Evolutionary conservation across 2,329 filamentous ascomycete genomes (phyloP), one percentile per base, ranked within the genome.

Genomic region (Didymella exigua): DNA sequence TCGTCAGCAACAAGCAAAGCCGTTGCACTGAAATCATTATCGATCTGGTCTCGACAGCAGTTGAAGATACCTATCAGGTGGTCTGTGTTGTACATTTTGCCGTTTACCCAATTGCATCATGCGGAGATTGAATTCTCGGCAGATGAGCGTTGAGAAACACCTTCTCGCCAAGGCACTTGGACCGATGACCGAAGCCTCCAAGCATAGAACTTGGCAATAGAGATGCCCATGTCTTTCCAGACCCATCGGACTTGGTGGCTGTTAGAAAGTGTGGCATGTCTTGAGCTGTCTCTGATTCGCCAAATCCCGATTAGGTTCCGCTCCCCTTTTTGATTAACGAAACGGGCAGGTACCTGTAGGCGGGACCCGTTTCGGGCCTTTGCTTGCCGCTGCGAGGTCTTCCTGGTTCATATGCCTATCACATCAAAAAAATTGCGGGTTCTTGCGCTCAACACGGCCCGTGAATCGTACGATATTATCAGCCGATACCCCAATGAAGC

Each of bases 291-390:
- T 26, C 46, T 55, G 52, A 55, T 55, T 55, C 46, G 52, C 18
- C 41, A 31, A 19, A 46, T 26, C 19, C 19, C 16, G n/a, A 26
- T 47, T 14, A 43, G 46, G 41, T 46, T 19, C 52, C 34, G 29
- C 21, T 50, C 41, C 47, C 45, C 44, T 21, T 46, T 54, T 41
- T 24, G 30, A 45, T 24, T 42, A 47, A 46, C 46, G 21, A 37
- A 42, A 40, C 26, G 36, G 52, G 46, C 41, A 55, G 52, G 46
- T 43, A 55, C 42, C 52, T 46, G 42, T 47, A 38, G 27, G 23
- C 41, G 41, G 18, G 46, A 40, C 30, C 52, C 36, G 46, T 46
- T 47, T 55, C 52, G 52, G 52, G 36, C 52, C 52, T 50, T 50
- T 55, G 34, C 41, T 43, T 38, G 41, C 47, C 47, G 46, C 38